A percentile compares a stretch with the other conserved stretches of the same genome.
Conservation (phyloP, 2,329 filamentous ascomycete species). For the Claviceps paspali region DNA sequence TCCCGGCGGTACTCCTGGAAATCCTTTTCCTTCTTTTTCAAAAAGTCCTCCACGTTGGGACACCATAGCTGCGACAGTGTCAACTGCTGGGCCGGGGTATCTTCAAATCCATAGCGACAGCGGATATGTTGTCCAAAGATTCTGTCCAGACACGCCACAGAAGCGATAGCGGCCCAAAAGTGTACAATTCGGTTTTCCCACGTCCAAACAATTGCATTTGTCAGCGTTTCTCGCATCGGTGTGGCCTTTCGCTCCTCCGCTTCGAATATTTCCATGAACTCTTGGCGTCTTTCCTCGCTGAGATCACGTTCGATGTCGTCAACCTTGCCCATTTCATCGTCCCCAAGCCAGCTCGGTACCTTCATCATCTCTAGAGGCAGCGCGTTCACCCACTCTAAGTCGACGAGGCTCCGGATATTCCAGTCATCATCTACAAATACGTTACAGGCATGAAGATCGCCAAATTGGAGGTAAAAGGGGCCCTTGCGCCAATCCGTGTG, state of each 20-base stretch:
- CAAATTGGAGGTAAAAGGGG: constrained; percentile 18
- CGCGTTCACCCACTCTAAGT: constrained; percentile 16
- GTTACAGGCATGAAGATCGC: constrained; percentile 22
- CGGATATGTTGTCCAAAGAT: neutral
- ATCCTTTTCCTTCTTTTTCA: neutral
- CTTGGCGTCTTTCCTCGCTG: neutral
- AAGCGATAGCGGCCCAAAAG: neutral
- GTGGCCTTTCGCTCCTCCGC: neutral
- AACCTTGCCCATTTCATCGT: neutral
- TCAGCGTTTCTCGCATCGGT: neutral
- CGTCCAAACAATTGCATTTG: neutral
- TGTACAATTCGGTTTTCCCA: neutral
- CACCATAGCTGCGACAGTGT: neutral
- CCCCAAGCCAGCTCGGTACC: neutral
- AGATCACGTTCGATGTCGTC: neutral
- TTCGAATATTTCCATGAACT: neutral
- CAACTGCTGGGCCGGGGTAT: neutral
- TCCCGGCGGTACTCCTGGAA: neutral
- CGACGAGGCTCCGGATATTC: constrained; percentile 16
- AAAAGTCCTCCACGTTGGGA: neutral
- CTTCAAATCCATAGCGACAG: neutral
- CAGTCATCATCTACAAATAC: constrained; percentile 18
- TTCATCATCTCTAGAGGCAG: constrained; percentile 11
- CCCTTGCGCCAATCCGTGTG: constrained; percentile 11
- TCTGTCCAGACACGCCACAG: neutral